These are phyloP conservation scores for Thuidium tamariscinum DNA, from an alignment of 225 moss, liverwort and hornwort species.

Conservation along the genomic window DNA sequence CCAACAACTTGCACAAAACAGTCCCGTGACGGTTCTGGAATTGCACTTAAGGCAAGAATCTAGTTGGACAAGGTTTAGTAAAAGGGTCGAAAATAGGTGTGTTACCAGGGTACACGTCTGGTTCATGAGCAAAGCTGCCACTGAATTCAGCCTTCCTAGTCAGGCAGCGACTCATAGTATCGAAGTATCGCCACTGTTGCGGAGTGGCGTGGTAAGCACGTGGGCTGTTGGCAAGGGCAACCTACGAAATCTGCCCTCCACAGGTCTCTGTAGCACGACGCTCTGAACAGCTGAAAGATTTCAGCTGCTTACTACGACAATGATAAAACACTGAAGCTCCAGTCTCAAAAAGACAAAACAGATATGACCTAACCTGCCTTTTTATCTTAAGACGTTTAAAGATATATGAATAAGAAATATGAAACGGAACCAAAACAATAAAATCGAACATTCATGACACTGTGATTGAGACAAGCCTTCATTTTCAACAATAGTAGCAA, in stretches of 20 bases:
- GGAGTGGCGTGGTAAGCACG: not conserved
- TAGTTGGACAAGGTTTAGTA: too few relatives aligned
- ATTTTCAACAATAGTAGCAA: slow-evolving; percentile 2
- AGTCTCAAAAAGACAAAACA: not conserved
- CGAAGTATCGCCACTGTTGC: not conserved
- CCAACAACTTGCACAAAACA: too few relatives aligned
- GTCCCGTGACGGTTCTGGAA: too few relatives aligned
- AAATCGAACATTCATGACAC: not conserved
- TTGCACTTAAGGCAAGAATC: too few relatives aligned
- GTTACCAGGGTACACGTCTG: not conserved
- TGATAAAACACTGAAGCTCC: not conserved
- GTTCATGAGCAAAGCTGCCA: not conserved
- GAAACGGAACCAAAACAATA: not conserved
- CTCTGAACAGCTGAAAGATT: not conserved
- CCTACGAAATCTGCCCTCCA: not conserved
- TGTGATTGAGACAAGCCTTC: not conserved
- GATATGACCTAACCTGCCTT: not conserved
- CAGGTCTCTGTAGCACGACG: slow-evolving; percentile 3
- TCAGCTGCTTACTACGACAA: not conserved
- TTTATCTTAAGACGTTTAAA: too few relatives aligned
- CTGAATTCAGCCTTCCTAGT: not conserved
- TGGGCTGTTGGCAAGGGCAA: not conserved
- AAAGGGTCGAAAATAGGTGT: too few relatives aligned
- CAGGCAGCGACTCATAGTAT: not conserved
- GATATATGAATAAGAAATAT: too few relatives aligned